These are phyloP conservation scores for Musa beccarii DNA, from an alignment of 176 grass and related monocot species.

Conservation along the genomic window DNA sequence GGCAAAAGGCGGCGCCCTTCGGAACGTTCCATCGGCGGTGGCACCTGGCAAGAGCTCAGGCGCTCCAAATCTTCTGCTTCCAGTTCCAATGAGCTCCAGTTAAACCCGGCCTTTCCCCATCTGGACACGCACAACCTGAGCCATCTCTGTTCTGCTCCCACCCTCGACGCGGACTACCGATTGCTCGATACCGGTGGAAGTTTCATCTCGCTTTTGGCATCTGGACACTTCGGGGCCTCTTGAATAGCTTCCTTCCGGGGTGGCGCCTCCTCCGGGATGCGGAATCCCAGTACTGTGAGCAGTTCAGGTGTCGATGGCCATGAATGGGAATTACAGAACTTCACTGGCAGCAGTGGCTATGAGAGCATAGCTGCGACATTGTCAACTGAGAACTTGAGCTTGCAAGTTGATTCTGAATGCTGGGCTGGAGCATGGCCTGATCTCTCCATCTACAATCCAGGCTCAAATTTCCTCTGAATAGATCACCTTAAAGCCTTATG, in stretches of 20 bases:
- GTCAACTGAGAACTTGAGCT: not conserved
- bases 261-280: not conserved
- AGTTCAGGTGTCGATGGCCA: not conserved
- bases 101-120: not conserved
- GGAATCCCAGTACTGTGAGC: not conserved
- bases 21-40: slow-evolving; percentile 80
- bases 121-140: not conserved
- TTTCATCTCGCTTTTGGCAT: not conserved
- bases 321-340: not conserved
- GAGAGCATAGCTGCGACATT: not conserved
- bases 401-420: not conserved
- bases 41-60: slow-evolving; percentile 11
- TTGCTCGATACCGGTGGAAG: not conserved
- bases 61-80: not conserved
- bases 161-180: not conserved
- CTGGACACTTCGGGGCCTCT: not conserved
- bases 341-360: not conserved
- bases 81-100: not conserved
- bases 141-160: not conserved
- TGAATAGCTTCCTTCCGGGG: not conserved
- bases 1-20: slow-evolving; percentile 79
- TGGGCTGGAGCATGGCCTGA: not conserved
- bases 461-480: not conserved
- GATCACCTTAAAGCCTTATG: not conserved
- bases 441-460: not conserved